Evolutionary conservation across 768 basidiomycete genomes (phyloP).

Genomic region (Auricularia sp.): DNA sequence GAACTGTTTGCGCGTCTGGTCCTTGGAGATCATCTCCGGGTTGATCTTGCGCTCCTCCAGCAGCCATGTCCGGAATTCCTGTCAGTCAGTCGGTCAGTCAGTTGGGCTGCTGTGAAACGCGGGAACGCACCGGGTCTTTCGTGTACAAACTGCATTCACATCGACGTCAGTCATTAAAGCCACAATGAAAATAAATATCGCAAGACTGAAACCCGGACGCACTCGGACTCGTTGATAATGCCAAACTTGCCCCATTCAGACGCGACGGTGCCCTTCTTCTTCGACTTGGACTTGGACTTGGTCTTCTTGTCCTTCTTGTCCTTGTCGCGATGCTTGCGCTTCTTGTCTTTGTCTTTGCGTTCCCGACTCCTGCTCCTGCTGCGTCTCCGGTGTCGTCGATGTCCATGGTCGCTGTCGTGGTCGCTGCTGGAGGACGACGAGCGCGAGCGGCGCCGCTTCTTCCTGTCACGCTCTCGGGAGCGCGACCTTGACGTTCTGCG

Average conservation of each 20-base stretch:
- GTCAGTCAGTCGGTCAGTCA: neutral
- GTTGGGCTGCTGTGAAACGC: conserved; percentile 9
- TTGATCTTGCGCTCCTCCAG: conserved; percentile 88
- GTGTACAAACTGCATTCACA: conserved; percentile 50
- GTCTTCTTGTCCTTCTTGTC: too few species aligned
- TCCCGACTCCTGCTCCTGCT: conserved; percentile 18
- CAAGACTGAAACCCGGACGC: conserved; percentile 20
- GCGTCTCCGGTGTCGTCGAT: conserved; percentile 28
- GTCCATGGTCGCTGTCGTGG: conserved; percentile 34
- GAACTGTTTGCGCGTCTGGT: conserved; percentile 80
- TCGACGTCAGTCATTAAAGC: neutral
- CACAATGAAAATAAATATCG: too few species aligned
- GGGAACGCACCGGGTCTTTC: conserved; percentile 35
- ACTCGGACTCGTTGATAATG: conserved; percentile 79
- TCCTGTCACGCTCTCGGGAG: conserved; percentile 7
- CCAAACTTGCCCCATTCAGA: conserved; percentile 89
- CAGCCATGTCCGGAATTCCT: conserved; percentile 87
- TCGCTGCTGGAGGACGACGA: conserved; percentile 25
- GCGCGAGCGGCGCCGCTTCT: conserved; percentile 20
- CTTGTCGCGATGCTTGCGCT: conserved; percentile 59
- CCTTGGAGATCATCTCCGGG: conserved; percentile 79
- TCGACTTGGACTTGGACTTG: conserved; percentile 30
- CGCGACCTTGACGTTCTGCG: neutral
- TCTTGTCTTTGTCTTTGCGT: conserved; percentile 32
- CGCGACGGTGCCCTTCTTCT: conserved; percentile 42